phyloP scores from a whole-genome alignment of 768 basidiomycete genomes.

The Mycena capillaripes region DNA sequence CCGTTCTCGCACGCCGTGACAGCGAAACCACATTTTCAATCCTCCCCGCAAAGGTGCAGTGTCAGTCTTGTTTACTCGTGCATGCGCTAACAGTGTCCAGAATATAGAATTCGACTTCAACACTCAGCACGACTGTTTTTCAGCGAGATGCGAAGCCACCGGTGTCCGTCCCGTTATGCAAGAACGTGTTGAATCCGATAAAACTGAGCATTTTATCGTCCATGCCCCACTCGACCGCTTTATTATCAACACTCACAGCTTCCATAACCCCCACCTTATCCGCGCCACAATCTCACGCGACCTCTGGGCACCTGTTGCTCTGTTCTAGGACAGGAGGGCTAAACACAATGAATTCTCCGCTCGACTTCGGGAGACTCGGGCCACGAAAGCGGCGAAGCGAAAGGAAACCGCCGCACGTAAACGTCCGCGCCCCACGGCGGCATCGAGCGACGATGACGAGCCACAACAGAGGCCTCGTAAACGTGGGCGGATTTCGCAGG shows the following conservation, averaged over 20 bases:
- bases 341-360: conserved; percentile 1
- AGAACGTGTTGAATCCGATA: background rate
- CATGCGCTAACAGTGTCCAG: background rate
- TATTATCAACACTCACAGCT: conserved; percentile 1
- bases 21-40: background rate
- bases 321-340: background rate
- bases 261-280: conserved; percentile 1
- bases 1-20: background rate
- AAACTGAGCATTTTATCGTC: background rate
- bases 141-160: background rate
- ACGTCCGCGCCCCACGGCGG: background rate
- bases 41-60: background rate
- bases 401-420: background rate
- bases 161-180: background rate
- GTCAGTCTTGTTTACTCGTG: background rate
- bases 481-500: background rate
- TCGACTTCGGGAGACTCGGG: conserved; percentile 5
- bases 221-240: conserved; percentile 1
- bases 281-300: conserved; percentile 3
- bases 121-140: background rate
- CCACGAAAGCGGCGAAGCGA: conserved; percentile 1
- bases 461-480: background rate
- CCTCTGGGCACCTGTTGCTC: conserved; percentile 1
- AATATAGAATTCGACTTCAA: background rate
- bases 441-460: background rate